A percentile compares a stretch with the other conserved stretches of the same genome.
Conservation (phyloP, 164 flowering plant genomes). For the Stephania yunnanensis region DNA sequence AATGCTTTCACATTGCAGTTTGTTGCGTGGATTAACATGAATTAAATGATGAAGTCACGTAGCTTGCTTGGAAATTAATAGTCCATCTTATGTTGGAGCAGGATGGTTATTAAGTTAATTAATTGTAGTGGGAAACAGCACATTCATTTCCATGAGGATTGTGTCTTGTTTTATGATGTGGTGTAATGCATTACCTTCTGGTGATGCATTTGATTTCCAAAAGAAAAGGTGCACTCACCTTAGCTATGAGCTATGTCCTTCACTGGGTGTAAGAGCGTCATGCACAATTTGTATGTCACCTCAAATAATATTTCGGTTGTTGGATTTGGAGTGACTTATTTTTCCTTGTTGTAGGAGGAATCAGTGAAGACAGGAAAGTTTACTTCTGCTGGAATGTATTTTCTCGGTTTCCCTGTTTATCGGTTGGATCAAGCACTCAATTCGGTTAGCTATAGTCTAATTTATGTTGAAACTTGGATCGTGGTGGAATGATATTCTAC, state of each 20-base stretch:
- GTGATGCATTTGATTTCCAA: too few species aligned
- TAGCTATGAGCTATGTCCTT: background rate
- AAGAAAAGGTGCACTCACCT: background rate
- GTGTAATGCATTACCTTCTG: background rate
- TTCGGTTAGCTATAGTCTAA: constrained; percentile 40
- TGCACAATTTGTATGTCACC: background rate
- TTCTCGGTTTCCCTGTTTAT: constrained; percentile 90
- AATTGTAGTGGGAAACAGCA: background rate
- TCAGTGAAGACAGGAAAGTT: constrained; percentile 78
- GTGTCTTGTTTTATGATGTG: background rate
- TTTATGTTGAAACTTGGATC: background rate
- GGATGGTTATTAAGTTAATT: background rate
- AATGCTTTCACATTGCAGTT: background rate
- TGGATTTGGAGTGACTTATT: background rate
- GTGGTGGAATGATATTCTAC: background rate
- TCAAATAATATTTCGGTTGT: background rate
- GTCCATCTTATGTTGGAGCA: background rate
- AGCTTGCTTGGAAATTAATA: background rate
- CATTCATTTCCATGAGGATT: background rate
- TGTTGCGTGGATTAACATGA: background rate
- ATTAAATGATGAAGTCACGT: background rate
- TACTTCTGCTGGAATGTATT: constrained; percentile 96
- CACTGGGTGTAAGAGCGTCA: background rate
- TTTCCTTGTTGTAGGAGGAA: constrained; percentile 62
- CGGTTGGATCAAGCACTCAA: constrained; percentile 65